phyloP scores from a whole-genome alignment of 2,329 filamentous ascomycete species.

The Colletotrichum abscissum region DNA sequence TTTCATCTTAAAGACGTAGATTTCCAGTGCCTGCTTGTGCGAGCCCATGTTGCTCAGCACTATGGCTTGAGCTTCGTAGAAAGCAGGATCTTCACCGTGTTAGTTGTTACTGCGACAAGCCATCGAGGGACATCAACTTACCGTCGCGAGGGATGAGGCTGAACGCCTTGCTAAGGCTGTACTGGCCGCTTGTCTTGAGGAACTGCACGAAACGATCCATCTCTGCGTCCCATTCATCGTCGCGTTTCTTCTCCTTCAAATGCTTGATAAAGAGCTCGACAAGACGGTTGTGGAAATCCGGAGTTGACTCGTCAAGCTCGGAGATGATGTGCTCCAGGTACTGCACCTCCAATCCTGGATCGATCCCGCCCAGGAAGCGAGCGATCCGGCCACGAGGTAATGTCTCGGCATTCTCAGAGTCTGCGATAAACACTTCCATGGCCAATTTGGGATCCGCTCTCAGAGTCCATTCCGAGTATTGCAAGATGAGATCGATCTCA shows the following conservation, averaged over 20 bases:
- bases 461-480: constrained; percentile 92
- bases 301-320: constrained; percentile 85
- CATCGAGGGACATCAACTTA: constrained; percentile 52
- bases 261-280: constrained; percentile 77
- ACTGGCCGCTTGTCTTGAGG: constrained; percentile 80
- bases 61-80: constrained; percentile 90
- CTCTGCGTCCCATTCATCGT: constrained; percentile 65
- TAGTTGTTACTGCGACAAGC: constrained; percentile 29
- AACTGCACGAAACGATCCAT: constrained; percentile 79
- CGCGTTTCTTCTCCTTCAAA: constrained; percentile 54
- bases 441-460: constrained; percentile 77
- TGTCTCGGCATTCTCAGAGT: constrained; percentile 91
- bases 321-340: constrained; percentile 93
- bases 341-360: constrained; percentile 76
- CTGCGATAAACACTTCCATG: constrained; percentile 93
- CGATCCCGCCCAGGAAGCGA: constrained; percentile 77
- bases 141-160: constrained; percentile 82
- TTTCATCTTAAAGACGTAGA: constrained; percentile 94
- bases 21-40: constrained; percentile 94
- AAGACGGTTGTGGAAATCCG: constrained; percentile 88
- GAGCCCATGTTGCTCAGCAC: constrained; percentile 95
- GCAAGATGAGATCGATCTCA: constrained; percentile 89
- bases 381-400: constrained; percentile 82
- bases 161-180: constrained; percentile 83
- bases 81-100: constrained; percentile 73